Evolutionary conservation across 345 rosid genomes (phyloP).

Genomic region (Erodium maritimum): DNA sequence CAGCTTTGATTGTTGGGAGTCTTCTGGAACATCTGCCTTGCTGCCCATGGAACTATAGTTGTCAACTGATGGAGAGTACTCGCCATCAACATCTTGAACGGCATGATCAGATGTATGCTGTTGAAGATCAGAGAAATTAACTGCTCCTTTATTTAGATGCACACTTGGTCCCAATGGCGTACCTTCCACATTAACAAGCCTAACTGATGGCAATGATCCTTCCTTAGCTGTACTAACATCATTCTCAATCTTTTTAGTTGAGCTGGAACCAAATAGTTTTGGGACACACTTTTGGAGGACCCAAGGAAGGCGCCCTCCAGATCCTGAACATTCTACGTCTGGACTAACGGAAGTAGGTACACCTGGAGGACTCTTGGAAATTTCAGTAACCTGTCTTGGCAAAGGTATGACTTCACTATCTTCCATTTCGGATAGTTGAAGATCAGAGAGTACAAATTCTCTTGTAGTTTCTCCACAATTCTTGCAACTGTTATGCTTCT

Average conservation of each 20-base stretch:
- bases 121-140: slow-evolving; percentile 12
- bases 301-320: slow-evolving; percentile 43
- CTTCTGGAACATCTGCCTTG: slow-evolving; percentile 36
- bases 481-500: slow-evolving; percentile 44
- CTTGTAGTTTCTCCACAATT: slow-evolving; percentile 44
- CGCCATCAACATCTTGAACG: slow-evolving; percentile 21
- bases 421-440: slow-evolving; percentile 34
- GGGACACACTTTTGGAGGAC: slow-evolving; percentile 44
- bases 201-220: slow-evolving; percentile 11
- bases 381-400: slow-evolving; percentile 19
- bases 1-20: slow-evolving; percentile 44
- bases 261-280: slow-evolving; percentile 48
- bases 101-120: slow-evolving; percentile 20
- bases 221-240: slow-evolving; percentile 18
- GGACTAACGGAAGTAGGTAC: slow-evolving; percentile 18
- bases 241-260: slow-evolving; percentile 34
- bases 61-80: slow-evolving; percentile 33
- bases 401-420: slow-evolving; percentile 22
- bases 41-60: slow-evolving; percentile 42
- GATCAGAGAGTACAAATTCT: slow-evolving; percentile 49
- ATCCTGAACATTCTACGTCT: slow-evolving; percentile 25
- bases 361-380: slow-evolving; percentile 21
- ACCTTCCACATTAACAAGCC: slow-evolving; percentile 13
- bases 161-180: slow-evolving; percentile 14
- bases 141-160: slow-evolving; percentile 8